Conservation (phyloP, 106 monocot genomes). For the Dactylorhiza incarnata region DNA sequence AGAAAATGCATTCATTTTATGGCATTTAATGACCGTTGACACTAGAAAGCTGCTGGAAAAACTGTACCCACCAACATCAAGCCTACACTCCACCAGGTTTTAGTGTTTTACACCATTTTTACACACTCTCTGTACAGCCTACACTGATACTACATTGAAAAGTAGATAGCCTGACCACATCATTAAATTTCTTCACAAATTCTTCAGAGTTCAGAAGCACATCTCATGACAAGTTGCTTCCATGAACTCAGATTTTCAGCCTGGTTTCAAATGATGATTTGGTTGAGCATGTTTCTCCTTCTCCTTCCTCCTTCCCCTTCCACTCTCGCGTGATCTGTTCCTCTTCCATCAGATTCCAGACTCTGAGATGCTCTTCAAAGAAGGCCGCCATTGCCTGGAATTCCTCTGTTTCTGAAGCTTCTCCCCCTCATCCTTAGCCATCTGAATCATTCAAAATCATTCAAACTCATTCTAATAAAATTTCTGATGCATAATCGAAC, state of each 20-base stretch:
- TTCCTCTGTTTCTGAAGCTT: neutral
- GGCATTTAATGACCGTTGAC: neutral
- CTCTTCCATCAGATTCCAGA: conserved; percentile 20
- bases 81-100: neutral
- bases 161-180: neutral
- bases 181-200: neutral
- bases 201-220: neutral
- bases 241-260: neutral
- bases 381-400: conserved; percentile 68
- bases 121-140: neutral
- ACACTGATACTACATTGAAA: neutral
- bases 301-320: too few relatives aligned
- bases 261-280: neutral
- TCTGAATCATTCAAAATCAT: neutral
- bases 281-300: too few relatives aligned
- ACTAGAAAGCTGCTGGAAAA: neutral
- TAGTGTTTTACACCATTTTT: neutral
- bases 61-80: neutral
- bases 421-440: conserved; percentile 2
- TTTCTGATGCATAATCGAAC: neutral
- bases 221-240: neutral
- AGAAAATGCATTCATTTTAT: neutral
- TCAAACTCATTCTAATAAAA: neutral
- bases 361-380: conserved; percentile 82
- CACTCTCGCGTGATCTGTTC: too few relatives aligned